Evolutionary conservation across 2,329 filamentous ascomycete genomes (phyloP).

Genomic region (Pestalotiopsis sp.): DNA sequence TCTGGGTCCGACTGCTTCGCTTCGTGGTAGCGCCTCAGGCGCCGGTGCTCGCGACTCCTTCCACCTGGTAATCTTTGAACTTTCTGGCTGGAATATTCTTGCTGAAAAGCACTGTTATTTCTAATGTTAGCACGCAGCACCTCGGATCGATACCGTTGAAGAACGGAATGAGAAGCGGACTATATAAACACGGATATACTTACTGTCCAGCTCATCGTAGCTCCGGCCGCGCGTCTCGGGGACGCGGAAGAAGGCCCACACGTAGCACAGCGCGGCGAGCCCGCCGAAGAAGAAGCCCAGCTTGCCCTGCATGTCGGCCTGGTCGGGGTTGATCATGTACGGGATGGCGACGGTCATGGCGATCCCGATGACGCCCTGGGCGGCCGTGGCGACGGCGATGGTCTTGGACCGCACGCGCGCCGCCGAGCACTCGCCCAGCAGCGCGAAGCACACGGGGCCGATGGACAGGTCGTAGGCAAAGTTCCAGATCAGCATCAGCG

Average conservation of each 20-base stretch:
- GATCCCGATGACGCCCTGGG: slow-evolving; percentile 42
- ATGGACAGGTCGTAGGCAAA: slow-evolving; percentile 55
- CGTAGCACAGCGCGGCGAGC: slow-evolving; percentile 35
- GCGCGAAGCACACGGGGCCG: slow-evolving; percentile 52
- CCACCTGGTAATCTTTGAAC: slow-evolving; percentile 32
- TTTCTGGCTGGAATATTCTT: slow-evolving; percentile 31
- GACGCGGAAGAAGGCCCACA: slow-evolving; percentile 38
- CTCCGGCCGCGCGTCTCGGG: slow-evolving; percentile 34
- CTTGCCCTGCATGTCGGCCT: slow-evolving; percentile 44
- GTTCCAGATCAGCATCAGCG: slow-evolving; percentile 53
- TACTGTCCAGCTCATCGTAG: slow-evolving; percentile 33
- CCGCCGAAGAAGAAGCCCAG: slow-evolving; percentile 44
- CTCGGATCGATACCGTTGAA: not conserved
- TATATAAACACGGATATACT: not conserved
- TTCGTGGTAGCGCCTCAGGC: not conserved
- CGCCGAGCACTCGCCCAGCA: slow-evolving; percentile 55
- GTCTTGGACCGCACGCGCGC: slow-evolving; percentile 47
- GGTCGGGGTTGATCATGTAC: slow-evolving; percentile 45
- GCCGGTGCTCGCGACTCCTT: slow-evolving; percentile 13
- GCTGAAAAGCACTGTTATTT: slow-evolving; percentile 21
- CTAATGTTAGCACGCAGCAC: not conserved
- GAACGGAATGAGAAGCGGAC: not conserved
- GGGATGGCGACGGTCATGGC: slow-evolving; percentile 46
- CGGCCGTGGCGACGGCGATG: slow-evolving; percentile 45
- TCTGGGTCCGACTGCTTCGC: not conserved